Evolutionary conservation across 2,329 filamentous ascomycete species (phyloP).

Genomic region (Curvularia hawaiiensis): DNA sequence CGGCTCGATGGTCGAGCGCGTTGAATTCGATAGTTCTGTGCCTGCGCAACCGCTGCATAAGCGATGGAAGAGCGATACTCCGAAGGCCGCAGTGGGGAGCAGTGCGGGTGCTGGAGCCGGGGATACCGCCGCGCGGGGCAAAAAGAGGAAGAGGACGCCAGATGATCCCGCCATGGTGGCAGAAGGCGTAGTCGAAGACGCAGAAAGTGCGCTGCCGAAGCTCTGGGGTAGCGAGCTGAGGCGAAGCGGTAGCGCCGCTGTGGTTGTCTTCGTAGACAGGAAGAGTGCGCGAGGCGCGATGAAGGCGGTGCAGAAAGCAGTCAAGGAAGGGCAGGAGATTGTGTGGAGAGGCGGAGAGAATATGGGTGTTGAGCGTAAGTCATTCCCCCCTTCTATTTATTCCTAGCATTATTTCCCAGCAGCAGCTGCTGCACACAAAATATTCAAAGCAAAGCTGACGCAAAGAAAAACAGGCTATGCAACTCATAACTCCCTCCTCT

Average conservation of each 20-base stretch:
- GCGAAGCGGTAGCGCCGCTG: constrained; percentile 75
- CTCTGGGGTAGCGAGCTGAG: constrained; percentile 76
- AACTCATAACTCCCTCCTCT: constrained; percentile 72
- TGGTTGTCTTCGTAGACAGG: constrained; percentile 83
- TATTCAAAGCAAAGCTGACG: too few species aligned
- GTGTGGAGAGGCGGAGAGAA: constrained; percentile 65
- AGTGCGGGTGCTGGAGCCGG: not conserved
- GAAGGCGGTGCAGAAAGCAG: constrained; percentile 71
- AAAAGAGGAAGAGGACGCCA: constrained; percentile 60
- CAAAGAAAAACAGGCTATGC: constrained; percentile 53
- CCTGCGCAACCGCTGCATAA: constrained; percentile 53
- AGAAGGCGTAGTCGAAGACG: constrained; percentile 58
- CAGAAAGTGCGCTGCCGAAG: constrained; percentile 67
- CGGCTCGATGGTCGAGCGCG: constrained; percentile 76
- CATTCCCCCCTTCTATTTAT: not conserved
- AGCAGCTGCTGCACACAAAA: too few species aligned
- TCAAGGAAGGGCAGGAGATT: constrained; percentile 63
- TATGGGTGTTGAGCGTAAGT: constrained; percentile 59
- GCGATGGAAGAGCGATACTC: constrained; percentile 44
- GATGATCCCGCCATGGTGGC: constrained; percentile 42
- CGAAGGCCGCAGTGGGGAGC: too few species aligned
- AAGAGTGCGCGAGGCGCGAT: constrained; percentile 76
- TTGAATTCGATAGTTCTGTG: constrained; percentile 67
- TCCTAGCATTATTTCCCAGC: not conserved
- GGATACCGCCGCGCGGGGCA: constrained; percentile 41